Evolutionary conservation across 108 stramenopile genomes (phyloP), one percentile per base, ranked within the genome.

Genomic region (Pseudonitzschia delicatissima): DNA sequence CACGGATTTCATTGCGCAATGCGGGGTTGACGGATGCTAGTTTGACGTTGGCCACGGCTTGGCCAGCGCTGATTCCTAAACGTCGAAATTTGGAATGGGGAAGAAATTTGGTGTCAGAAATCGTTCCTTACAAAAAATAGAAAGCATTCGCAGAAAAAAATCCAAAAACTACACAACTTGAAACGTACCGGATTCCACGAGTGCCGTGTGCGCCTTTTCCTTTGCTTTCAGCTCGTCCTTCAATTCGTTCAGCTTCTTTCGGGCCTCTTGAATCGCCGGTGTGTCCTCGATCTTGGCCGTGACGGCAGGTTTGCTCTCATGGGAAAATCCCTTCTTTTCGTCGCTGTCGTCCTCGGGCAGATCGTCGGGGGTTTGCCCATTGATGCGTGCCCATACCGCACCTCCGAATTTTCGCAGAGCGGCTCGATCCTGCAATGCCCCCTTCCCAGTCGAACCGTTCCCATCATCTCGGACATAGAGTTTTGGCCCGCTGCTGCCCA

Each of bases 381-480:
- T 97, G 55, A 98, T 95, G 9, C 97, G 80, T 15, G 90, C 88
- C 95, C 95, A 98, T 18, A 98, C 91, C 23, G 93, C 89, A 32
- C 71, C 77, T 27, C 93, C 86, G 74, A 96, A 96, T 57, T 91
- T 91, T 57, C 78, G 77, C 57, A 95, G 82, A 1, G 96, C 95
- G 49, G 91, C 95, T 21, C 88, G 76, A 57, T 96, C 96, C 64
- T 96, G 94, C 32, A 98, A 68, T 0, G 98, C 96, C 12, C 98
- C 96, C 68, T 98, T 96, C 98, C 98, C 97, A n/a, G n/a, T n/a
- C 68, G 97, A 96, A 31, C 97, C 92, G 1, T 96, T 96, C 2
- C 98, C 98, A 74, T 98, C 98, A 8, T 98, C 96, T 15, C 98
- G 82, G 13, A 98, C 93, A 72, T 96, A 96, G 26, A 95, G 69